Percentiles rank a stretch among this genome's conserved stretches.
phyloP scores from a whole-genome alignment of 129 eudicot genomes.

The Pittosporum tobira region DNA sequence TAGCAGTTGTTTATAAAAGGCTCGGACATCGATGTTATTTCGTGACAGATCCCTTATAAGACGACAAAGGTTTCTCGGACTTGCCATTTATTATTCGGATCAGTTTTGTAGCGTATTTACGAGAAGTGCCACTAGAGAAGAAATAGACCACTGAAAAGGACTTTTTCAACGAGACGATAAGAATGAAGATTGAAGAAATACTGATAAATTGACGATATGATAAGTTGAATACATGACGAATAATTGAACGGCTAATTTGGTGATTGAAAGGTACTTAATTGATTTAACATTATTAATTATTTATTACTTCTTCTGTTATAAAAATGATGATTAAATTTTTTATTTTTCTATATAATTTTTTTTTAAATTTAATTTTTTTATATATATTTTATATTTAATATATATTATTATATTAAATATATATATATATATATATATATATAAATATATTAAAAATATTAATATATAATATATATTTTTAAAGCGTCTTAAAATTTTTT shows the following conservation, averaged over 20 bases:
- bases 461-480: no score
- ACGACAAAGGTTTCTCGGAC: conserved; percentile 2
- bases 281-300: no score
- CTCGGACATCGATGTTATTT: background rate
- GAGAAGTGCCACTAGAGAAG: background rate
- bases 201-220: background rate
- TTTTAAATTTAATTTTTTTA: no score
- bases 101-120: background rate
- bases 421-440: no score
- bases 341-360: no score
- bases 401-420: no score
- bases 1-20: background rate
- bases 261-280: background rate
- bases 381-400: no score
- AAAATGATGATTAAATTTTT: no score
- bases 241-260: background rate
- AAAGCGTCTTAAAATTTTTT: no score
- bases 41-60: background rate
- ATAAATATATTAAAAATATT: no score
- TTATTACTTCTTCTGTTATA: no score
- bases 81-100: background rate
- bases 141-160: background rate
- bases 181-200: no score
- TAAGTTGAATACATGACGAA: background rate
- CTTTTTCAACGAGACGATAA: background rate